Base-by-base conservation (phyloP, 2,329 filamentous ascomycete genomes). In the Tolypocladium nubicola region DNA sequence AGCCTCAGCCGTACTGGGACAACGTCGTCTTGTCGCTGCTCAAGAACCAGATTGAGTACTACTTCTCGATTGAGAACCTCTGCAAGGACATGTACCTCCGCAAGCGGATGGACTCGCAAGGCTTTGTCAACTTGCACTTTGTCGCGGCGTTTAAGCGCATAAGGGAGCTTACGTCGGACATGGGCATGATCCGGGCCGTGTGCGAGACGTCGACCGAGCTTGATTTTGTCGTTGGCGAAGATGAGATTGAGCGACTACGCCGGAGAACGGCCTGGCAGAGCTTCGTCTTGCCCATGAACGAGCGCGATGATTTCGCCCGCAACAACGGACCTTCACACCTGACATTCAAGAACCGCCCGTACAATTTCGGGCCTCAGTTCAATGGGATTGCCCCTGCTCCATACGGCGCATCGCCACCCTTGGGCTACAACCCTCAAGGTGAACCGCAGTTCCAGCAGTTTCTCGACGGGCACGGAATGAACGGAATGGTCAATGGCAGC, bases 31-130 rank as follows among this genome's bases (percentile, higher is more conserved):
- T 78, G 41, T 64, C 71, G 4, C 69, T 77, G 52, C 69, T 83
- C 53, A 77, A 73, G 56, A 70, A 69, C 62, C 76, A 81, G 67
- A 81, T 91, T 41, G 90, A 96, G 67, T 99, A 97, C 76, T 99
- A 99, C 73, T 96, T 99, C 74, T 97, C 93, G 0, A 82, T 96
- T 35, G 89, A 97, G 67, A 99, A 99, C 69, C 80, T 97, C 54
- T 89, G 90, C 79, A 97, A 96, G 73, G 94, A 99, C 67, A 80
- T 89, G 67, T 97, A 85, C 72, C 79, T 99, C 59, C 87, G 94
- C 58, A 86, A 84, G 66, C 86, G 92, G 65, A 97, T 99, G 94
- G 93, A 99, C 69, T 89, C 88, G 1, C 89, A 97, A 70, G 94
- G 94, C 21, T 97, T 92, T 67, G 92, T 97, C 16, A 85, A 84